Evolutionary conservation across 352 stramenopile species (phyloP), one percentile per base, ranked within the genome.

Genomic region (Pythium brassicae): DNA sequence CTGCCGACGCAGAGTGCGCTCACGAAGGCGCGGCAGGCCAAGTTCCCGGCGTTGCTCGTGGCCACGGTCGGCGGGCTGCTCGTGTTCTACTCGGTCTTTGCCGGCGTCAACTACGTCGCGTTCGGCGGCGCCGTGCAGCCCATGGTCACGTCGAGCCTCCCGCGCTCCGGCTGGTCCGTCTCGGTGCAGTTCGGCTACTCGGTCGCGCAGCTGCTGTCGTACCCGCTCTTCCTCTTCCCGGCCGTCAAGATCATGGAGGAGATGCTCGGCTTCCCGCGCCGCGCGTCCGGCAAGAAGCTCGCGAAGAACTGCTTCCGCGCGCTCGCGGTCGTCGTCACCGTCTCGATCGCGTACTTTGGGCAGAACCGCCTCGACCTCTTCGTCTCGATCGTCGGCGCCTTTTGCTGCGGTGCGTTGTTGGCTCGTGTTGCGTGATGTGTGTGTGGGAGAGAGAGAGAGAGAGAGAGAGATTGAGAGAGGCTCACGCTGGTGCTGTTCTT

Each of bases 181-280:
- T 87, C 76, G 22, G 80, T 93, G 44, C 83, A 93, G 63, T 78
- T 89, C 15, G 78, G 78, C 40, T 93, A 93, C 55, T 81, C 80
- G 19, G 63, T 89, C 34, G 83, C 83, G 20, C 80, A 89, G 57
- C 53, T 89, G 22, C 63, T 93, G 42, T 88, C 83, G 63, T 93
- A 93, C 60, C 83, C 83, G 42, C 43, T 93, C 10, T 89, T 93
- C 54, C 51, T 93, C 4, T 93, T 89, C 54, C 83, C 80, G 12
- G 83, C 77, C 7, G 75, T 93, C 34, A 89, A 89, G 66, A 93
- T 93, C 47, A 79, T 91, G 63, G 83, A 93, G 53, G 83, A 92
- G 54, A 89, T 90, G 76, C 42, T 92, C 14, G 80, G 80, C 11
- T 92, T 92, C 49, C 78, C 76, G 1, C 69, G 57, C 27, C 83